Percentiles rank a stretch among this genome's conserved stretches.
Evolutionary conservation across 805 yeast genomes (phyloP).

Genomic region (Candida qinlingensis): DNA sequence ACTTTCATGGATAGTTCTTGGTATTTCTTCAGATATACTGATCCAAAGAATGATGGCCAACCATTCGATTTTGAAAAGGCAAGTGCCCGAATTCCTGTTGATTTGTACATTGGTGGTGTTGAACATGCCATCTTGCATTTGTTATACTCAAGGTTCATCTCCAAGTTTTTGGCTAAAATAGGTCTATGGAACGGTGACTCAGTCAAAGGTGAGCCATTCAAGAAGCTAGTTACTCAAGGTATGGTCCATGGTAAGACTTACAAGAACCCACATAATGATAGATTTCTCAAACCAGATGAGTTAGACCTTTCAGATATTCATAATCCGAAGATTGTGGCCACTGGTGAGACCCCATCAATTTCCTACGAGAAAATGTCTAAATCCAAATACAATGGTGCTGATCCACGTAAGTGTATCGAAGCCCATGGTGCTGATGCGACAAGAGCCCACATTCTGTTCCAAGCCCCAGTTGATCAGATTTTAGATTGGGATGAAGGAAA

Average conservation of each 20-base stretch:
- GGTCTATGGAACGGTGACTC: slow-evolving; percentile 65
- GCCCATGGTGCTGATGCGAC: slow-evolving; percentile 91
- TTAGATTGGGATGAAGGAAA: slow-evolving; percentile 88
- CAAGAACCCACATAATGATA: slow-evolving; percentile 63
- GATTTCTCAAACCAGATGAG: slow-evolving; percentile 78
- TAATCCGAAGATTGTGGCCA: slow-evolving; percentile 40
- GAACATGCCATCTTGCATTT: slow-evolving; percentile 95
- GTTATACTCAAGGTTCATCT: slow-evolving; percentile 77
- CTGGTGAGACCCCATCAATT: slow-evolving; percentile 48
- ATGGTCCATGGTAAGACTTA: slow-evolving; percentile 95
- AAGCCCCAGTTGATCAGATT: slow-evolving; percentile 80
- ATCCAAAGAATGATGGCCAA: slow-evolving; percentile 50
- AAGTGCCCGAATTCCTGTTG: slow-evolving; percentile 66
- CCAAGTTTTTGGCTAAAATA: slow-evolving; percentile 66
- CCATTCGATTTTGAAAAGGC: slow-evolving; percentile 55
- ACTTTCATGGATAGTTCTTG: slow-evolving; percentile 97
- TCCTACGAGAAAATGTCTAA: slow-evolving; percentile 93
- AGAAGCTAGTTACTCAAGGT: slow-evolving; percentile 82
- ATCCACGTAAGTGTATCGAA: slow-evolving; percentile 71
- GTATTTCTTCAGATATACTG: slow-evolving; percentile 86
- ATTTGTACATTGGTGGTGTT: slow-evolving; percentile 88
- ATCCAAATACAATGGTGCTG: slow-evolving; percentile 91
- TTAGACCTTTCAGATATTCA: slow-evolving; percentile 38
- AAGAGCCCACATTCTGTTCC: slow-evolving; percentile 88
- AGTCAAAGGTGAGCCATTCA: slow-evolving; percentile 73